phyloP scores from a whole-genome alignment of 2,329 filamentous ascomycete genomes.

The Dactylella cylindrospora region DNA sequence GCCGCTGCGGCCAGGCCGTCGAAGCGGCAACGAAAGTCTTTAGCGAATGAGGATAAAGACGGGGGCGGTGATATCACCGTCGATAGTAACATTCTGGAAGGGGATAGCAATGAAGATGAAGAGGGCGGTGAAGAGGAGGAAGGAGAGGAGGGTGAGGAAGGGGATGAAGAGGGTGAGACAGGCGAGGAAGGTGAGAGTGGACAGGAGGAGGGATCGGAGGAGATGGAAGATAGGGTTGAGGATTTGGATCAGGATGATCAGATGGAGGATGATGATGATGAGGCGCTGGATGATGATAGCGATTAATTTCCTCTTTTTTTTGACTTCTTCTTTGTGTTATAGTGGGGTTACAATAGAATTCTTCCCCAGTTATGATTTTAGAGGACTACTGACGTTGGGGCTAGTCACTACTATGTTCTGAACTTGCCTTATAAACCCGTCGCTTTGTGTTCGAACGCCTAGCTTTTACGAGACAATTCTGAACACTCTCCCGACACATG shows the following conservation, averaged over 20 bases:
- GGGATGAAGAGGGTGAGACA: conserved; percentile 44
- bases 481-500: no score
- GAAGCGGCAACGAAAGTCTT: conserved; percentile 34
- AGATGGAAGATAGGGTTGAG: conserved; percentile 42
- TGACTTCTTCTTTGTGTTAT: not conserved
- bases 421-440: no score
- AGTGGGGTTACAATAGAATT: no score
- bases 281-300: conserved; percentile 37
- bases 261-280: conserved; percentile 27
- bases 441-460: no score
- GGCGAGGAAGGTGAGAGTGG: conserved; percentile 50
- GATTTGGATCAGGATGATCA: conserved; percentile 36
- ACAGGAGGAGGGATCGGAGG: conserved; percentile 28
- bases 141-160: conserved; percentile 43
- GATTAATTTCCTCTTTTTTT: conserved; percentile 10
- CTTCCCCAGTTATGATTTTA: no score
- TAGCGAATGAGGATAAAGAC: conserved; percentile 25
- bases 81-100: conserved; percentile 37
- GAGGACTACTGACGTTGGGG: no score
- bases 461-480: no score
- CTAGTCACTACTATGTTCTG: no score
- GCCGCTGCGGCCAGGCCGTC: conserved; percentile 12
- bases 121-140: conserved; percentile 43
- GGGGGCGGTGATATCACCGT: not conserved
- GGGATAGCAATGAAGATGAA: conserved; percentile 36